phyloP scores from a whole-genome alignment of 495 filamentous ascomycete species.

The Venustampulla echinocandica region DNA sequence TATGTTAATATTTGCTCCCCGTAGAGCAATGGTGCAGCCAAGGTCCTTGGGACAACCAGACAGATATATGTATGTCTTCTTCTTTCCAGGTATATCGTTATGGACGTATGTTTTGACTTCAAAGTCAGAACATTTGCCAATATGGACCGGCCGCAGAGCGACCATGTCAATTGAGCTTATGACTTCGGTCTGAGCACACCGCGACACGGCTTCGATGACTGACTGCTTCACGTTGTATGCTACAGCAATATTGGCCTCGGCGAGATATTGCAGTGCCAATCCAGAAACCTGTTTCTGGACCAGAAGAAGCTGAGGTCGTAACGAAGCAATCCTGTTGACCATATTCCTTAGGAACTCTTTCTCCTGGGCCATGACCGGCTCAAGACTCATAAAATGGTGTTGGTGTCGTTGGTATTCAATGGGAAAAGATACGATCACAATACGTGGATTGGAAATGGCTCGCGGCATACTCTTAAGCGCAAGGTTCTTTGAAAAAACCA shows the following conservation, averaged over 20 bases:
- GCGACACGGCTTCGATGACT: constrained; percentile 87
- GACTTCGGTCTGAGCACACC: constrained; percentile 82
- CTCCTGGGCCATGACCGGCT: constrained; percentile 95
- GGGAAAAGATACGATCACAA: constrained; percentile 88
- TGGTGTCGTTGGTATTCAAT: constrained; percentile 89
- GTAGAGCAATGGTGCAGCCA: constrained; percentile 91
- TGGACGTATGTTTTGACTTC: constrained; percentile 93
- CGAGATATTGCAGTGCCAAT: constrained; percentile 76
- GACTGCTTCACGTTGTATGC: constrained; percentile 94
- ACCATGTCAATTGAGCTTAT: constrained; percentile 95
- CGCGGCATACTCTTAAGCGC: constrained; percentile 93
- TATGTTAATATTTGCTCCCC: constrained; percentile 62
- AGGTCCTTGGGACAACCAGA: constrained; percentile 88
- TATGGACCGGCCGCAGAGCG: constrained; percentile 64
- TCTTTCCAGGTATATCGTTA: constrained; percentile 56
- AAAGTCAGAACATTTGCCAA: constrained; percentile 76
- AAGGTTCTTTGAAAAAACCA: constrained; percentile 95
- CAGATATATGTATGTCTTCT: constrained; percentile 92
- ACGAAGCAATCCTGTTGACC: constrained; percentile 79
- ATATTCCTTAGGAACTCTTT: constrained; percentile 89
- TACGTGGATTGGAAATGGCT: constrained; percentile 72
- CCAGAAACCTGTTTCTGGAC: constrained; percentile 88
- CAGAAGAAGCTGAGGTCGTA: constrained; percentile 76
- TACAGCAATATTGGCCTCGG: constrained; percentile 81
- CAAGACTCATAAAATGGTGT: constrained; percentile 96